These are phyloP conservation scores for Cardamine chenopodiifolia DNA, from an alignment of 345 rosid genomes.

Conservation along the genomic window DNA sequence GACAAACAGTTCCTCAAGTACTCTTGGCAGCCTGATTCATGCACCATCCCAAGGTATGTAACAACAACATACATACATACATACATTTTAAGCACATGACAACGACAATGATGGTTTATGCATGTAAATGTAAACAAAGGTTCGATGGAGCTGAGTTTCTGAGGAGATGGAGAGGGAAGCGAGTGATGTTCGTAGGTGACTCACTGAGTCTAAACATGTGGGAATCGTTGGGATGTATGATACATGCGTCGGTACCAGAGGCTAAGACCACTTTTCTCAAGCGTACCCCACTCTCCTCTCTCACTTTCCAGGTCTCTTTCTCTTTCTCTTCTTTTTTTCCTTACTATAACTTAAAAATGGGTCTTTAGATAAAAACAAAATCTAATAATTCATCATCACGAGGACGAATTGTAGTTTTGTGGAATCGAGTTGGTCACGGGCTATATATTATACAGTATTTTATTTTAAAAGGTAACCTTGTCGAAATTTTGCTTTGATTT, in stretches of 20 bases:
- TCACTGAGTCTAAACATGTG: slow-evolving; percentile 86
- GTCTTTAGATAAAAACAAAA: slow-evolving; percentile 32
- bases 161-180: slow-evolving; percentile 83
- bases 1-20: slow-evolving; percentile 79
- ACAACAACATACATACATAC: background rate
- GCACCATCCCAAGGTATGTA: slow-evolving; percentile 67
- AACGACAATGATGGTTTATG: background rate
- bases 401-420: slow-evolving; percentile 28
- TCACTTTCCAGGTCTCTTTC: slow-evolving; percentile 58
- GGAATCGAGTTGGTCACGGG: slow-evolving; percentile 36
- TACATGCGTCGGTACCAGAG: slow-evolving; percentile 68
- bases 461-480: background rate
- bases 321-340: background rate
- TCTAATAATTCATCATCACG: slow-evolving; percentile 37
- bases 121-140: slow-evolving; percentile 43
- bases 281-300: slow-evolving; percentile 53
- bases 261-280: slow-evolving; percentile 48
- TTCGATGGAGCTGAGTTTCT: slow-evolving; percentile 72
- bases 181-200: slow-evolving; percentile 97
- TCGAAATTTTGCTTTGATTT: slow-evolving; percentile 13
- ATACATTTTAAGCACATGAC: background rate
- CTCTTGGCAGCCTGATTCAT: slow-evolving; percentile 78
- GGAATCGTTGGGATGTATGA: slow-evolving; percentile 78
- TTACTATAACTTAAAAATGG: background rate
- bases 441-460: background rate